phyloP scores from a whole-genome alignment of 2,329 filamentous ascomycete genomes.

The Sporothrix phasma region DNA sequence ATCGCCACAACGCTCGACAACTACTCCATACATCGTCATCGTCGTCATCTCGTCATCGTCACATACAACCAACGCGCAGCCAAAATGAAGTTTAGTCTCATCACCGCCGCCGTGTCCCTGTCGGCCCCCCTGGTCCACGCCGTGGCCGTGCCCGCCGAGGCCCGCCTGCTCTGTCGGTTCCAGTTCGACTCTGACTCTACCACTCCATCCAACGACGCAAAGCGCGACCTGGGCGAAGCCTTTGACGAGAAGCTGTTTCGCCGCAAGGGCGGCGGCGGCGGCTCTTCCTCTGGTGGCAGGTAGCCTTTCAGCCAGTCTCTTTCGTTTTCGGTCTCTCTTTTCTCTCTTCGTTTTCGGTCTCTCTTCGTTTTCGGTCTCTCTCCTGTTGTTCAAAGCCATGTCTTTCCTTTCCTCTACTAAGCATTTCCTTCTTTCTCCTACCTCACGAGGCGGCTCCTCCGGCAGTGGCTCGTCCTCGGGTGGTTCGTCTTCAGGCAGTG shows the following conservation, averaged over 20 bases:
- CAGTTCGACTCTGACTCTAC: no score
- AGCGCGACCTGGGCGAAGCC: slow-evolving; percentile 12
- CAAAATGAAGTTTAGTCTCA: slow-evolving; percentile 15
- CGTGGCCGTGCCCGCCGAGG: slow-evolving; percentile 20
- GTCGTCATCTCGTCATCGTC: no score
- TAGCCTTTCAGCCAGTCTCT: neutral
- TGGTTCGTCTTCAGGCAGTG: neutral
- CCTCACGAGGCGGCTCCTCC: neutral
- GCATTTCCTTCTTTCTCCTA: neutral
- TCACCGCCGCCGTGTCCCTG: slow-evolving; percentile 13
- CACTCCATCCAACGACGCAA: slow-evolving; percentile 15
- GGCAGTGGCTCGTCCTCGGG: neutral
- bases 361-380: no score
- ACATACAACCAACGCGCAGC: neutral
- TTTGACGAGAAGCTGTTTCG: slow-evolving; percentile 37
- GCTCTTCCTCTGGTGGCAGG: slow-evolving; percentile 13
- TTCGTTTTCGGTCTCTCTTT: neutral
- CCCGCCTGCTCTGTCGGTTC: neutral
- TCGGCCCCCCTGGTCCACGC: slow-evolving; percentile 18
- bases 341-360: neutral
- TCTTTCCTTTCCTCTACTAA: neutral
- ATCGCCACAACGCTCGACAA: neutral
- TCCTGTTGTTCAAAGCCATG: neutral
- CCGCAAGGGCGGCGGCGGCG: slow-evolving; percentile 50
- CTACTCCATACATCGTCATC: neutral